Conservation (phyloP, 2,329 filamentous ascomycete species). For the Colletotrichum lupini region DNA sequence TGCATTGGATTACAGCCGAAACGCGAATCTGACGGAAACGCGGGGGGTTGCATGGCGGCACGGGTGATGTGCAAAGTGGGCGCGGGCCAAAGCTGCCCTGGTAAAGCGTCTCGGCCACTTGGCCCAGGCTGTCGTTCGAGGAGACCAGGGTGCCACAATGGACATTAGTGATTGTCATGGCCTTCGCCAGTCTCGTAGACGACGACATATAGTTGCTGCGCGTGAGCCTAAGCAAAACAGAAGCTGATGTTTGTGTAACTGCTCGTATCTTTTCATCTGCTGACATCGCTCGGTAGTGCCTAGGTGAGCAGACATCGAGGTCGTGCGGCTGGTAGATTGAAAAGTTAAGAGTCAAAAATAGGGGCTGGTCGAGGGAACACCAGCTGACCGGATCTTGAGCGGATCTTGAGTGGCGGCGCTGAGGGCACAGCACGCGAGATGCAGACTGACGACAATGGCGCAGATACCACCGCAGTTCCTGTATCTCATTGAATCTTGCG, state of each 20-base stretch:
- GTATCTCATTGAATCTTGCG: background rate
- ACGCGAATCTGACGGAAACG: conserved; percentile 16
- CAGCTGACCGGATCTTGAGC: background rate
- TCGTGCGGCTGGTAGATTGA: background rate
- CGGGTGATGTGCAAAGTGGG: conserved; percentile 29
- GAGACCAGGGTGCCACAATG: background rate
- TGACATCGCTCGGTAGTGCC: background rate
- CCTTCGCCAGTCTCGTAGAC: background rate
- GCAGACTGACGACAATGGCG: background rate
- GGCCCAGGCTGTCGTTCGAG: background rate
- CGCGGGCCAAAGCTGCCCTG: conserved; percentile 20
- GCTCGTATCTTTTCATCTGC: conserved; percentile 1
- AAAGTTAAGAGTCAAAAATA: background rate
- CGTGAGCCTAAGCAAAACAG: background rate
- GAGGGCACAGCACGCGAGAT: background rate
- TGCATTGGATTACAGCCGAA: conserved; percentile 9
- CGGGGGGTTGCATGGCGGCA: conserved; percentile 25
- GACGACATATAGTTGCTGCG: background rate
- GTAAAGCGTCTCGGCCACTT: conserved; percentile 13
- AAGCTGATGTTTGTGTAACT: conserved; percentile 4
- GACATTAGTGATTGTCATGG: background rate
- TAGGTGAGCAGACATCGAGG: background rate
- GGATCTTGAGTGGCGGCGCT: background rate
- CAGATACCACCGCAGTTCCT: background rate
- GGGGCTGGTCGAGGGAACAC: background rate